These are phyloP conservation scores for Boletus albobrunnescens DNA, from an alignment of 1,284 basidiomycete species.

Conservation along the genomic window DNA sequence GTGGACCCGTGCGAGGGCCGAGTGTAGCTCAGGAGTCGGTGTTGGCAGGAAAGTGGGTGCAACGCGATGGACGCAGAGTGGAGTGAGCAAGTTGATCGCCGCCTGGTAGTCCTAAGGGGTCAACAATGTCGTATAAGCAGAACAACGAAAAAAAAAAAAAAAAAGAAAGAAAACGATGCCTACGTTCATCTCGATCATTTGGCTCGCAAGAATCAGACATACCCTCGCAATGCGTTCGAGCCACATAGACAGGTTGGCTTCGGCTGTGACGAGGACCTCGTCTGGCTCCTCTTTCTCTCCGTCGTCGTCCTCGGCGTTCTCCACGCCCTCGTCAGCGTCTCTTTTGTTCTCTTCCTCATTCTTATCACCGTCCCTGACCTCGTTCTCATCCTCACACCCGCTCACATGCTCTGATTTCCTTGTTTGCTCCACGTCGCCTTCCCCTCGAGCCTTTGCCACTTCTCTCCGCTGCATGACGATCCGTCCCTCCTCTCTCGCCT, in stretches of 20 bases:
- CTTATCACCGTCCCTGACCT: neutral
- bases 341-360: neutral
- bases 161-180: conserved; percentile 2
- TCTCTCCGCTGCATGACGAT: conserved; percentile 39
- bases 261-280: conserved; percentile 30
- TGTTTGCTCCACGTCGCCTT: neutral
- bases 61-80: conserved; percentile 48
- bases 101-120: conserved; percentile 60
- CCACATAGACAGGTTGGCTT: conserved; percentile 64
- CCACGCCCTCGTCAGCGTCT: neutral
- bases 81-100: conserved; percentile 59
- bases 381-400: neutral
- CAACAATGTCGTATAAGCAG: neutral
- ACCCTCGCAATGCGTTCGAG: conserved; percentile 69
- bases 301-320: neutral
- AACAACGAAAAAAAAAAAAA: neutral
- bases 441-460: neutral
- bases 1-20: conserved; percentile 68
- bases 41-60: conserved; percentile 9
- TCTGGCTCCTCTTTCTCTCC: conserved; percentile 10
- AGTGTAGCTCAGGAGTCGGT: conserved; percentile 52
- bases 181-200: conserved; percentile 74
- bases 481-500: conserved; percentile 43
- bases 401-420: neutral
- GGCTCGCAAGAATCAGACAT: conserved; percentile 66